Percentiles rank a stretch among this genome's conserved stretches.
phyloP scores from a whole-genome alignment of 345 rosid genomes.

The Leavenworthia alabamica region DNA sequence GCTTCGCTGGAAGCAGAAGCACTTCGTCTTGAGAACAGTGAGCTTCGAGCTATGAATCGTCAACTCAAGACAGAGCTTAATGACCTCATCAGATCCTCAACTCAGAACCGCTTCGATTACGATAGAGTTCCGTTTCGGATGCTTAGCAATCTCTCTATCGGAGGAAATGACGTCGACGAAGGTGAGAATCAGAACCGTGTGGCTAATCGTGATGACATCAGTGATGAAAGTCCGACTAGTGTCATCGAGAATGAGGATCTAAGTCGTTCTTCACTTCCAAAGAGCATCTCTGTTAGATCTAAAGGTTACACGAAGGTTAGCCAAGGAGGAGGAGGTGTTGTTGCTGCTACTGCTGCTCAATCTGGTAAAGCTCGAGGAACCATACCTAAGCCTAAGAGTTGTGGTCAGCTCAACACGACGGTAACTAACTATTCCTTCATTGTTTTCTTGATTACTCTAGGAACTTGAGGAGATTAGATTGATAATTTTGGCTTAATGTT shows the following conservation, averaged over 20 bases:
- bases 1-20: constrained; percentile 47
- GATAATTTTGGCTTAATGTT: too few species aligned
- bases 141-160: constrained; percentile 36
- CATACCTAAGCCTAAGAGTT: constrained; percentile 29
- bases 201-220: constrained; percentile 25
- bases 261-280: constrained; percentile 50
- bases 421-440: too few species aligned
- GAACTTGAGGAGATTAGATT: too few species aligned
- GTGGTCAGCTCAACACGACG: constrained; percentile 34
- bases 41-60: constrained; percentile 54
- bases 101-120: constrained; percentile 22
- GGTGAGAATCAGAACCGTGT: constrained; percentile 30
- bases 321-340: constrained; percentile 21
- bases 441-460: too few species aligned
- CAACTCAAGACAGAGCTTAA: constrained; percentile 37
- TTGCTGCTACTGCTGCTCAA: constrained; percentile 32
- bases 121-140: constrained; percentile 28
- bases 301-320: constrained; percentile 44
- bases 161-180: constrained; percentile 18
- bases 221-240: constrained; percentile 40
- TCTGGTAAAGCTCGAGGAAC: constrained; percentile 32
- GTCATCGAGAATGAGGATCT: constrained; percentile 36
- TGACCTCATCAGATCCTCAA: constrained; percentile 42
- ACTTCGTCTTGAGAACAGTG: constrained; percentile 54
- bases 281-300: constrained; percentile 77